Conservation (phyloP, 768 basidiomycete genomes). For the Ramaria rubella region DNA sequence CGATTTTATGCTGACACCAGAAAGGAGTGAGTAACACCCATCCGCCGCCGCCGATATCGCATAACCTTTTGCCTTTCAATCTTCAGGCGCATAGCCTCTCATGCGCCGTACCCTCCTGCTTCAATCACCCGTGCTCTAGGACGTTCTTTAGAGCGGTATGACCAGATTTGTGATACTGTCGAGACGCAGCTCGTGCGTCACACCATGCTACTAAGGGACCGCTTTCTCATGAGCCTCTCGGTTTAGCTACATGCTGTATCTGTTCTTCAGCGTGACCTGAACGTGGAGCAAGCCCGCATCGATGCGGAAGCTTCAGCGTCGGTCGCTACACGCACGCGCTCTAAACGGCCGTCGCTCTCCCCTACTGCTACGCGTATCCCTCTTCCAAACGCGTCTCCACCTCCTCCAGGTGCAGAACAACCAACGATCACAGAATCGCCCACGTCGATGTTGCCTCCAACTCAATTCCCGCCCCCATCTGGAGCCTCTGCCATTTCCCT, state of each 20-base stretch:
- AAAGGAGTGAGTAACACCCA: constrained; percentile 46
- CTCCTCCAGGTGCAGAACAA: neutral
- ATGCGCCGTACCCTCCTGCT: constrained; percentile 57
- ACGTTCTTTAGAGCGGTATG: constrained; percentile 70
- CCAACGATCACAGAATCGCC: constrained; percentile 11
- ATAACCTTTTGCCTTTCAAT: neutral
- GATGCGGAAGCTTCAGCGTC: constrained; percentile 35
- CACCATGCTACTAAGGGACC: neutral
- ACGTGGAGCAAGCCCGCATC: constrained; percentile 51
- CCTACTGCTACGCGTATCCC: constrained; percentile 10
- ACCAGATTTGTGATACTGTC: constrained; percentile 72
- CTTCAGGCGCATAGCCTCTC: constrained; percentile 50
- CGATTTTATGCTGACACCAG: constrained; percentile 59
- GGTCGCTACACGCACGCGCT: constrained; percentile 10
- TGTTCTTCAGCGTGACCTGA: constrained; percentile 63
- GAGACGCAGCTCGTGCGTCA: constrained; percentile 60
- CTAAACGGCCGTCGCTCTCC: constrained; percentile 16
- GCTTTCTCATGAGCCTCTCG: neutral
- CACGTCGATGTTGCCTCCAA: constrained; percentile 14
- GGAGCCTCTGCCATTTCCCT: constrained; percentile 28
- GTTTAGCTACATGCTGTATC: constrained; percentile 62
- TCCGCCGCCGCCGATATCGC: neutral
- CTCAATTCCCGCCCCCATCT: constrained; percentile 26
- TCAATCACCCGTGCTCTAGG: constrained; percentile 59
- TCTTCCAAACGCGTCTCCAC: constrained; percentile 1